Conservation (phyloP, 2,329 filamentous ascomycete genomes). For the Xylariaceae sp. region DNA sequence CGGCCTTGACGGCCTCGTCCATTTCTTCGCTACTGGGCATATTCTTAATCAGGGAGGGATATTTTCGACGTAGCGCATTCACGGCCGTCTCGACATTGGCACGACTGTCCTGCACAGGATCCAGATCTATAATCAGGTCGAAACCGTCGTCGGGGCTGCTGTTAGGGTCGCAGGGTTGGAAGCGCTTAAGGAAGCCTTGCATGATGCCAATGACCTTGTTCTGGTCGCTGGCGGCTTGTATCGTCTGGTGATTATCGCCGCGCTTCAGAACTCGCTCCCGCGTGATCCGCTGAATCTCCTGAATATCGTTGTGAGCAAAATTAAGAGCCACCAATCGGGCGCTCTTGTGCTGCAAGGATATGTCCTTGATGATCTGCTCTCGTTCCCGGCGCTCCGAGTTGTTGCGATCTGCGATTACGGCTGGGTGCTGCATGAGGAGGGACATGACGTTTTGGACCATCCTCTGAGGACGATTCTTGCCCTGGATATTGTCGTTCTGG, state of each 20-base stretch:
- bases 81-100: conserved; percentile 79
- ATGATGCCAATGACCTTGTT: conserved; percentile 81
- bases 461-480: conserved; percentile 65
- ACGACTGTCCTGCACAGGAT: conserved; percentile 69
- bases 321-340: conserved; percentile 78
- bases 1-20: conserved; percentile 68
- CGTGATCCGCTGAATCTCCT: conserved; percentile 67
- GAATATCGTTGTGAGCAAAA: conserved; percentile 74
- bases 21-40: conserved; percentile 67
- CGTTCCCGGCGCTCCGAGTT: conserved; percentile 87
- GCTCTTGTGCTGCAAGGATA: conserved; percentile 53
- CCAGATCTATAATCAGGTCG: conserved; percentile 76
- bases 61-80: conserved; percentile 61
- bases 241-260: conserved; percentile 96
- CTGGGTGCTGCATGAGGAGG: conserved; percentile 55
- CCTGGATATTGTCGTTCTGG: conserved; percentile 93
- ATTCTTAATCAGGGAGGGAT: conserved; percentile 65
- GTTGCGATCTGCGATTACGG: conserved; percentile 87
- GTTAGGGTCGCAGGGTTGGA: conserved; percentile 66
- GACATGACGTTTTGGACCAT: conserved; percentile 68
- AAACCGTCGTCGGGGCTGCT: conserved; percentile 72
- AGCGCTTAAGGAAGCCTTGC: conserved; percentile 85
- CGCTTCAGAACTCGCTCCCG: conserved; percentile 71
- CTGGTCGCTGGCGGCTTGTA: conserved; percentile 70
- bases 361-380: conserved; percentile 76